Conservation (phyloP, 352 stramenopile genomes). For the Globisporangium rhizosaccharum region DNA sequence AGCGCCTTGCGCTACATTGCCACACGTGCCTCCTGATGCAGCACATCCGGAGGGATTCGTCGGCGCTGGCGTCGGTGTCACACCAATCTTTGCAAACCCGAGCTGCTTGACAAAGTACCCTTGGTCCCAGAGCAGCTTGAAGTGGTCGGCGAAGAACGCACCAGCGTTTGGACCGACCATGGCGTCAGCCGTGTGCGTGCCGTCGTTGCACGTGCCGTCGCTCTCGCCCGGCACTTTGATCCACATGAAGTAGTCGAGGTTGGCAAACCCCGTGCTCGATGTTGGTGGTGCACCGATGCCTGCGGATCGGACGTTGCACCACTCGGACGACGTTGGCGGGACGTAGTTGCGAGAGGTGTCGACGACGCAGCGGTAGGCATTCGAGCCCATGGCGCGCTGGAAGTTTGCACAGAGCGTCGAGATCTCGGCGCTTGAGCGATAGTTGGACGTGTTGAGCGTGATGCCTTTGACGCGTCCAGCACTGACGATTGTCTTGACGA, state of each 20-base stretch:
- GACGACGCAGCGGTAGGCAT: constrained; percentile 44
- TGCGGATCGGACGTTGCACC: constrained; percentile 43
- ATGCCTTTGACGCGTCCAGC: constrained; percentile 49
- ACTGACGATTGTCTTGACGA: constrained; percentile 34
- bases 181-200: constrained; percentile 29
- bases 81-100: constrained; percentile 27
- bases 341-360: constrained; percentile 54
- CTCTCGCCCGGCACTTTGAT: constrained; percentile 65
- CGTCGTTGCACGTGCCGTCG: constrained; percentile 40
- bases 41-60: constrained; percentile 2
- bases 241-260: constrained; percentile 74
- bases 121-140: constrained; percentile 61
- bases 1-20: background rate
- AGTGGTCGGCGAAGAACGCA: constrained; percentile 48
- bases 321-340: constrained; percentile 24
- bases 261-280: constrained; percentile 31
- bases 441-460: constrained; percentile 77
- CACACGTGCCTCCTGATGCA: background rate
- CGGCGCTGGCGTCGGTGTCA: constrained; percentile 7
- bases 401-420: constrained; percentile 49
- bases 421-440: constrained; percentile 47
- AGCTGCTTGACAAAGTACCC: constrained; percentile 46
- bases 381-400: constrained; percentile 37
- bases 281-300: constrained; percentile 47
- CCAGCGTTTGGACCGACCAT: constrained; percentile 49